A percentile compares a stretch with the other conserved stretches of the same genome.
phyloP scores from a whole-genome alignment of 2,329 filamentous ascomycete genomes.

The Monosporascus sp. region DNA sequence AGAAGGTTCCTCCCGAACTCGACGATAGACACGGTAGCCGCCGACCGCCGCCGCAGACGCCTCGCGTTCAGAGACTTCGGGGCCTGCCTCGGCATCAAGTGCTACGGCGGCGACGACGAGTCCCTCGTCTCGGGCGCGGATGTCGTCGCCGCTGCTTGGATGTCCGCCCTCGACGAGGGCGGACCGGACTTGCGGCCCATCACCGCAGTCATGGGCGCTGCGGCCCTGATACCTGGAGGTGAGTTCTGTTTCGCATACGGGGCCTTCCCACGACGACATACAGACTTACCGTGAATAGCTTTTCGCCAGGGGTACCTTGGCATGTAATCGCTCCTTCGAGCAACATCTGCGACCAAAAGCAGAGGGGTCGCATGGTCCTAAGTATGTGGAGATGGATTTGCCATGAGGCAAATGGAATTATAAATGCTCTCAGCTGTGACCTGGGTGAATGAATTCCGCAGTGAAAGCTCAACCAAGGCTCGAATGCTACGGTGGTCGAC shows the following conservation, averaged over 20 bases:
- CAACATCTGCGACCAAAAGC: too few relatives aligned
- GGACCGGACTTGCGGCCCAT: constrained; percentile 45
- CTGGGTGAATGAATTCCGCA: too few relatives aligned
- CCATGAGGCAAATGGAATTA: too few relatives aligned
- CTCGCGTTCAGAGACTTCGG: constrained; percentile 53
- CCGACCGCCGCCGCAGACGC: constrained; percentile 13
- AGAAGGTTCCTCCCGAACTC: constrained; percentile 19
- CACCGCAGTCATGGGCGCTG: constrained; percentile 52
- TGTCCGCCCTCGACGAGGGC: constrained; percentile 24
- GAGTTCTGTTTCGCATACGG: constrained; percentile 20
- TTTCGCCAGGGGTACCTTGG: neutral
- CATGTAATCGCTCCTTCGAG: neutral
- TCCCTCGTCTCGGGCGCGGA: constrained; percentile 20
- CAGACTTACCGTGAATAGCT: neutral
- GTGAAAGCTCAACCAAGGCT: too few relatives aligned
- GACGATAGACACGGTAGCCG: constrained; percentile 17
- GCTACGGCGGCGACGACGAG: constrained; percentile 26
- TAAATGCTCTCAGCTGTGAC: too few relatives aligned
- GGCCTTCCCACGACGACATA: neutral
- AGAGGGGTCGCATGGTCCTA: too few relatives aligned
- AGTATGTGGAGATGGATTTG: too few relatives aligned
- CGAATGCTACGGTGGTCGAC: too few relatives aligned
- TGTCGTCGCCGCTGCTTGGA: constrained; percentile 30
- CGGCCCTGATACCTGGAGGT: constrained; percentile 51
- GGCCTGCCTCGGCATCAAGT: constrained; percentile 42